phyloP scores from a whole-genome alignment of 495 filamentous ascomycete species.

The Hypoxylon intermedium region DNA sequence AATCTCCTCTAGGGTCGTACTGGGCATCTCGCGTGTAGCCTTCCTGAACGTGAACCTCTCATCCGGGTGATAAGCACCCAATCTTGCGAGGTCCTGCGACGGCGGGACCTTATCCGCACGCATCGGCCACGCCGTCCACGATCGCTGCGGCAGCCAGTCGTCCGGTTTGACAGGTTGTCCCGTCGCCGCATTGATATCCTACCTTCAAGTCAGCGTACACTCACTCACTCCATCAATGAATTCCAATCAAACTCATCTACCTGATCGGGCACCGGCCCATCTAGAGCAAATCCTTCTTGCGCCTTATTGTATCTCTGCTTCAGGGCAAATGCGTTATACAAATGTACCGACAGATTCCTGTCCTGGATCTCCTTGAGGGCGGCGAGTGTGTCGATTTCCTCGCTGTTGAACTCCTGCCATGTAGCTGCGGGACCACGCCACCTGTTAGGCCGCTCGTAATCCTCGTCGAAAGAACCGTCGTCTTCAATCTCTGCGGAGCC shows the following conservation, averaged over 20 bases:
- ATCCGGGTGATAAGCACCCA: constrained; percentile 49
- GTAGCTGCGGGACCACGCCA: constrained; percentile 63
- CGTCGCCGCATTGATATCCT: constrained; percentile 32
- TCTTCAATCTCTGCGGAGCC: constrained; percentile 13
- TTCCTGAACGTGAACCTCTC: constrained; percentile 56
- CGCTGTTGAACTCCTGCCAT: constrained; percentile 65
- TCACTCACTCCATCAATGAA: background rate
- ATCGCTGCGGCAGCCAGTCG: constrained; percentile 56
- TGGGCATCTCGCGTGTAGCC: constrained; percentile 54
- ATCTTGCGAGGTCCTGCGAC: constrained; percentile 44
- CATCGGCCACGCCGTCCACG: constrained; percentile 85
- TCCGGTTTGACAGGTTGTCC: constrained; percentile 28
- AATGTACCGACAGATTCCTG: constrained; percentile 72
- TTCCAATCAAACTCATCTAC: background rate
- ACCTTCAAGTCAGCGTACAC: constrained; percentile 1
- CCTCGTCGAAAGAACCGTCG: constrained; percentile 42
- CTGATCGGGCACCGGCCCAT: constrained; percentile 8
- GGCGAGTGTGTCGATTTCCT: constrained; percentile 64
- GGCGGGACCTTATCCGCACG: constrained; percentile 64
- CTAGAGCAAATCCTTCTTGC: constrained; percentile 1
- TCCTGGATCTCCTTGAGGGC: constrained; percentile 63
- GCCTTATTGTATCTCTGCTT: constrained; percentile 46
- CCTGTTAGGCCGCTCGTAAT: constrained; percentile 54
- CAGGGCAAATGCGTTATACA: constrained; percentile 75
- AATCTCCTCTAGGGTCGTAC: constrained; percentile 68